A percentile compares a stretch with the other conserved stretches of the same genome.
These are phyloP conservation scores for Yamagishiella unicocca DNA, from an alignment of 139 green algal species.

Conservation along the genomic window DNA sequence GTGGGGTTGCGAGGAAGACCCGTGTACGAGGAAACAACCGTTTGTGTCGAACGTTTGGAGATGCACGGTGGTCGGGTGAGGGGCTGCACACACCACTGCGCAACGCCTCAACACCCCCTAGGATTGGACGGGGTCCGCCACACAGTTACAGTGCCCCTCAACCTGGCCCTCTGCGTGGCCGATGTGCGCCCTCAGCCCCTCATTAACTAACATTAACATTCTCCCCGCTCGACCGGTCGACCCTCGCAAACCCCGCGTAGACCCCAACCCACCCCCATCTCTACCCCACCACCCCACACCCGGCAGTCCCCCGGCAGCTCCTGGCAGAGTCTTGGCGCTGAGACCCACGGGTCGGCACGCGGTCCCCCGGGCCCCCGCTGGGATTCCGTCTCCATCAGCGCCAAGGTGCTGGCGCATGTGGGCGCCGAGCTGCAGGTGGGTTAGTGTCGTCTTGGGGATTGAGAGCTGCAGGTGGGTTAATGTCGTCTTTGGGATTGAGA, in stretches of 20 bases:
- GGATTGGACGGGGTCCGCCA: too few species aligned
- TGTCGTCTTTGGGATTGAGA: too few species aligned
- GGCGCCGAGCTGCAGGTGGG: constrained; percentile 13
- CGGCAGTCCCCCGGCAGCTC: too few species aligned
- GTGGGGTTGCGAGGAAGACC: neutral
- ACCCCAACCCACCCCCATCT: too few species aligned
- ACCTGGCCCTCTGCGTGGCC: too few species aligned
- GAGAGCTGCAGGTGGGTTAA: neutral
- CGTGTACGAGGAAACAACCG: neutral
- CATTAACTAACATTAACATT: neutral
- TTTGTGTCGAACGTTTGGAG: neutral
- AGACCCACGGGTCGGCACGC: neutral
- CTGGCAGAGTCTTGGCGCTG: too few species aligned
- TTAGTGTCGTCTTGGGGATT: neutral
- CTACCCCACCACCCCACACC: too few species aligned
- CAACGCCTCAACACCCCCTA: too few species aligned
- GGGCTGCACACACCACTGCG: too few species aligned
- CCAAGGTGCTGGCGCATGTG: constrained; percentile 41
- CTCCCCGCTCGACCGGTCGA: neutral
- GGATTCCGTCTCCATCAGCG: constrained; percentile 30
- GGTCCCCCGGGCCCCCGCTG: neutral
- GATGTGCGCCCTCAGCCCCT: neutral
- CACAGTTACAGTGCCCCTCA: too few species aligned
- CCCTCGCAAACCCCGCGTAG: too few species aligned
- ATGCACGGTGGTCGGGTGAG: too few species aligned